Evolutionary conservation across 352 stramenopile species (phyloP).

Genomic region (Halophytophthora polymorphica): DNA sequence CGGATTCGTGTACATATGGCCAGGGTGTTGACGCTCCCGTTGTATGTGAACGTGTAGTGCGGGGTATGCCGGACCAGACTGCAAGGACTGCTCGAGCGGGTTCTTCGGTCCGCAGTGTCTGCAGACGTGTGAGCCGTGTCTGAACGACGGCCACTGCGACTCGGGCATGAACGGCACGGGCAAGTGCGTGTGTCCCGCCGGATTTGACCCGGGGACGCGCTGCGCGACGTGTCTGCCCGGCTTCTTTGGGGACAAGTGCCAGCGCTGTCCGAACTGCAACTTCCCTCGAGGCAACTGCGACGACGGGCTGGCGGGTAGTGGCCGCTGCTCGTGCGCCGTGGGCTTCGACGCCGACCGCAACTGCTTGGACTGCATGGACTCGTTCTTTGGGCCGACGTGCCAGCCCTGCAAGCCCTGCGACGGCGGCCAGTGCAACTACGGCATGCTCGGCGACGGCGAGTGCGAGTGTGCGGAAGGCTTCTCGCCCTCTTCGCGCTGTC

Average conservation of each 20-base stretch:
- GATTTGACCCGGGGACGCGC: slow-evolving; percentile 70
- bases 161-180: slow-evolving; percentile 54
- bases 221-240: slow-evolving; percentile 78
- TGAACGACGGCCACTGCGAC: slow-evolving; percentile 74
- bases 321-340: slow-evolving; percentile 81
- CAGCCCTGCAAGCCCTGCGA: slow-evolving; percentile 79
- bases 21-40: not conserved
- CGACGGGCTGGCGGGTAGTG: slow-evolving; percentile 72
- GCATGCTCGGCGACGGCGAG: slow-evolving; percentile 64
- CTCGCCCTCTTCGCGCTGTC: slow-evolving; percentile 62
- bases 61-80: slow-evolving; percentile 71
- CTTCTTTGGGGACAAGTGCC: slow-evolving; percentile 70
- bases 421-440: slow-evolving; percentile 77
- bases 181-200: slow-evolving; percentile 65
- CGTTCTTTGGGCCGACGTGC: slow-evolving; percentile 74
- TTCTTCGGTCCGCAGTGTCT: slow-evolving; percentile 60
- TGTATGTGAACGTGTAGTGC: slow-evolving; percentile 16
- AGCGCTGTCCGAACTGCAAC: slow-evolving; percentile 78
- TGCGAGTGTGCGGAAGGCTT: slow-evolving; percentile 85
- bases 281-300: slow-evolving; percentile 84
- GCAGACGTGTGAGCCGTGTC: slow-evolving; percentile 61
- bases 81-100: slow-evolving; percentile 50
- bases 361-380: slow-evolving; percentile 83
- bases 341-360: slow-evolving; percentile 69
- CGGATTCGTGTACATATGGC: not conserved